A percentile compares a stretch with the other conserved stretches of the same genome.
Conservation (phyloP, 148 eudicot genomes). For the Amaranthus hypochondriacus region DNA sequence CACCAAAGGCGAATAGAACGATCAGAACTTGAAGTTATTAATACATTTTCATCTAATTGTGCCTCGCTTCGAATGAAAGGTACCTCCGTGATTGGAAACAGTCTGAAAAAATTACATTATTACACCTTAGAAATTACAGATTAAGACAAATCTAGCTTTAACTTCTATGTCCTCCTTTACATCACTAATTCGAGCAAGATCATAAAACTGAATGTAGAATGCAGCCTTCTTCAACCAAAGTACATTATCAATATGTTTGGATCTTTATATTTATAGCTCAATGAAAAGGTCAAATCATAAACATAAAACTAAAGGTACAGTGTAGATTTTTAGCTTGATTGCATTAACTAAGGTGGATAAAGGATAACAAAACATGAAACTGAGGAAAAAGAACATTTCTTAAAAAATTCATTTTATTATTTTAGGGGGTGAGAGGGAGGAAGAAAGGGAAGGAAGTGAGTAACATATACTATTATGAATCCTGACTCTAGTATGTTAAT, state of each 20-base stretch:
- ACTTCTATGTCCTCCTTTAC: too few relatives aligned
- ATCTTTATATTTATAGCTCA: not conserved
- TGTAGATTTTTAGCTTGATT: not conserved
- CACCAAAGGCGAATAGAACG: constrained; percentile 72
- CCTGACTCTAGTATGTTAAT: too few relatives aligned
- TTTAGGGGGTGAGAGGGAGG: too few relatives aligned
- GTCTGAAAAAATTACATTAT: constrained; percentile 35
- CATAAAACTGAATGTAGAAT: too few relatives aligned
- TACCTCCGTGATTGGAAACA: constrained; percentile 43
- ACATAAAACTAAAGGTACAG: not conserved
- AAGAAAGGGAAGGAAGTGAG: too few relatives aligned
- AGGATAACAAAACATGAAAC: too few relatives aligned
- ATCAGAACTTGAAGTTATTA: constrained; percentile 72
- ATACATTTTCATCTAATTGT: constrained; percentile 38
- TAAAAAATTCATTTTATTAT: too few relatives aligned
- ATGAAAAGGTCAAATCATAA: not conserved
- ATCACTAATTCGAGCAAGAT: too few relatives aligned
- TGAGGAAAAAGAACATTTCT: too few relatives aligned
- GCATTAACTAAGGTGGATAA: too few relatives aligned
- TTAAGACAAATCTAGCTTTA: not conserved
- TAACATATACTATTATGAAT: too few relatives aligned
- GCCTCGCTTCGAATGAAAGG: constrained; percentile 34
- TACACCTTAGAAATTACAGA: not conserved
- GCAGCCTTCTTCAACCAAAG: not conserved
- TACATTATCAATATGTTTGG: not conserved